Conservation (phyloP, 164 flowering plant genomes). For the Santalum album region DNA sequence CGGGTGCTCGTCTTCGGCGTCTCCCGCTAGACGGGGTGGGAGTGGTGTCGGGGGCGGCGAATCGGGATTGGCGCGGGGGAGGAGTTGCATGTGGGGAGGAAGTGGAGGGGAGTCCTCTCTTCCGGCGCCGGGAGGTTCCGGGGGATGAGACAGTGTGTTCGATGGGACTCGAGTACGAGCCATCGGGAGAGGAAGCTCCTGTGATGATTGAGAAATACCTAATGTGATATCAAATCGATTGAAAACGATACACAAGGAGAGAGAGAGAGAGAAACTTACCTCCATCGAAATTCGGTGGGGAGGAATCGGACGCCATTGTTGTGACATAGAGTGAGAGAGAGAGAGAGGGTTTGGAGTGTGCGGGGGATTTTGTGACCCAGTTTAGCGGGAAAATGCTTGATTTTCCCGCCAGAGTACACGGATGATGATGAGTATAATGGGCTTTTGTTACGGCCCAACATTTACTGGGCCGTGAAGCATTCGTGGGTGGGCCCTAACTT, state of each 20-base stretch:
- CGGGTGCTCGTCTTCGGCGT: constrained; percentile 8
- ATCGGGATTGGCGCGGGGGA: constrained; percentile 13
- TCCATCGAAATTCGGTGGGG: constrained; percentile 27
- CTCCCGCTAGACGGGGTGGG: constrained; percentile 13
- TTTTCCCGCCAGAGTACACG: neutral
- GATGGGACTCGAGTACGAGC: constrained; percentile 53
- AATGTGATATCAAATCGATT: neutral
- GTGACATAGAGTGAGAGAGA: neutral
- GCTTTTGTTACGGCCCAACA: too few species aligned
- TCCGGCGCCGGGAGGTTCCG: constrained; percentile 28
- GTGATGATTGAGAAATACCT: constrained; percentile 6
- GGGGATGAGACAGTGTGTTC: constrained; percentile 67
- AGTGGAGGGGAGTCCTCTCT: constrained; percentile 19
- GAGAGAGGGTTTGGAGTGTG: neutral
- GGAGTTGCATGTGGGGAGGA: constrained; percentile 31
- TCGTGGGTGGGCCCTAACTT: too few species aligned
- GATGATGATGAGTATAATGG: too few species aligned
- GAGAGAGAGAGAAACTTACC: constrained; percentile 22
- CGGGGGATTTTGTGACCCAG: neutral
- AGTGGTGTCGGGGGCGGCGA: constrained; percentile 1
- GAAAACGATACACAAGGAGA: too few species aligned
- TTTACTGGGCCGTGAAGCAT: too few species aligned
- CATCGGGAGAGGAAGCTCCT: constrained; percentile 80
- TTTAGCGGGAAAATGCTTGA: neutral
- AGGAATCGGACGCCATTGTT: constrained; percentile 62